phyloP scores from a whole-genome alignment of 345 rosid genomes.

The Eucalyptus urophylla region DNA sequence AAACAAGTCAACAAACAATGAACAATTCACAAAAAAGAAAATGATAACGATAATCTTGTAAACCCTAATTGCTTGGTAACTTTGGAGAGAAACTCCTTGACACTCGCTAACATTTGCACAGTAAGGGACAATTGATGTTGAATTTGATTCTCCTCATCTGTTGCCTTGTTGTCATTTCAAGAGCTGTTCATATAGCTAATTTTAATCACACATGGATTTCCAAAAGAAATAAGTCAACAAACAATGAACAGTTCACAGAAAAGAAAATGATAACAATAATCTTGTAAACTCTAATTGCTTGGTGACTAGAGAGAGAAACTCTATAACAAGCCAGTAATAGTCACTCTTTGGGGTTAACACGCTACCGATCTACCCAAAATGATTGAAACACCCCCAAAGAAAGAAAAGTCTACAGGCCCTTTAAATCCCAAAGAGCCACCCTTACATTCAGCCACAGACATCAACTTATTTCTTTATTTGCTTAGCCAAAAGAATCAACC shows the following conservation, averaged over 20 bases:
- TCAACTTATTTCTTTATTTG: not conserved
- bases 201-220: not conserved
- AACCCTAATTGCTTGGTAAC: too few species aligned
- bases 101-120: not conserved
- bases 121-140: not conserved
- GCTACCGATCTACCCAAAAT: not conserved
- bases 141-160: not conserved
- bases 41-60: too few species aligned
- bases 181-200: not conserved
- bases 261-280: not conserved
- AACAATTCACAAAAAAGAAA: too few species aligned
- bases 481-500: not conserved
- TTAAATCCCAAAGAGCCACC: not conserved
- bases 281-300: not conserved
- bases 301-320: not conserved
- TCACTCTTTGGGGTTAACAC: not conserved
- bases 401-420: not conserved
- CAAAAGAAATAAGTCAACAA: not conserved
- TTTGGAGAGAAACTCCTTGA: not conserved
- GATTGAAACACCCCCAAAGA: not conserved
- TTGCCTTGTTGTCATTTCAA: not conserved
- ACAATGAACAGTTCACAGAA: not conserved
- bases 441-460: not conserved
- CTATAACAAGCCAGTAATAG: not conserved
- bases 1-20: too few species aligned